Percentiles rank a stretch among this genome's conserved stretches.
phyloP scores from a whole-genome alignment of 2,329 filamentous ascomycete genomes.

The Hymenoscyphus linearis region DNA sequence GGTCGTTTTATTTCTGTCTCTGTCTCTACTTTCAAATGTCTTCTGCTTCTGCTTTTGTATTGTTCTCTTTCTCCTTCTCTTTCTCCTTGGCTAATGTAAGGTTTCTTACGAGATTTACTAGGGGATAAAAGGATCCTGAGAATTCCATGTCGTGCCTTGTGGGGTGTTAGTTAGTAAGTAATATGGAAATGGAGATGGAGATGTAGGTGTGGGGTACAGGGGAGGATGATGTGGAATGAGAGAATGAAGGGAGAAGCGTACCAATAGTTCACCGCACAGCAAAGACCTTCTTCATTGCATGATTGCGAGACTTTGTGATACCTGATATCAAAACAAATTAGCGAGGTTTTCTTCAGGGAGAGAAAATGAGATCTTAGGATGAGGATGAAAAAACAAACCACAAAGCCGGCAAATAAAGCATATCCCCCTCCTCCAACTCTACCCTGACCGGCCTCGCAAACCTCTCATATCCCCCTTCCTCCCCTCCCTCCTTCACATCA shows the following conservation, averaged over 20 bases:
- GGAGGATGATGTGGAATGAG: not conserved
- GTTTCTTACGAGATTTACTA: constrained; percentile 26
- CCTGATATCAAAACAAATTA: too few species aligned
- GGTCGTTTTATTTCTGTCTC: too few species aligned
- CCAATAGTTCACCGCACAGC: constrained; percentile 80
- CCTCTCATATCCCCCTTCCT: constrained; percentile 51
- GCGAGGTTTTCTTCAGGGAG: too few species aligned
- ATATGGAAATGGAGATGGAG: too few species aligned
- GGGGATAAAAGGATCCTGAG: constrained; percentile 59
- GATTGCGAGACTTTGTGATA: constrained; percentile 78
- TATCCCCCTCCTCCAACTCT: constrained; percentile 66
- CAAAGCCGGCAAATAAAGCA: constrained; percentile 76
- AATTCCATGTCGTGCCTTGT: constrained; percentile 79
- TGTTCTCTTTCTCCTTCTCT: not conserved
- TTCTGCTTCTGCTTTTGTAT: not conserved
- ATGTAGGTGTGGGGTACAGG: not conserved
- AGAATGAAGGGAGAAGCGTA: constrained; percentile 36
- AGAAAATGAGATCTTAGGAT: too few species aligned
- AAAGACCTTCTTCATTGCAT: constrained; percentile 62
- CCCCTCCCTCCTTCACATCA: constrained; percentile 31
- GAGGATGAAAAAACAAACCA: constrained; percentile 65
- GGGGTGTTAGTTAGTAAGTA: constrained; percentile 6
- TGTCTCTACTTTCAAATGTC: not conserved
- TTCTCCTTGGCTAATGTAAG: constrained; percentile 10
- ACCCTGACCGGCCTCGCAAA: constrained; percentile 59